Evolutionary conservation across 1,284 basidiomycete species (phyloP).

Genomic region (Cutaneotrichosporon sp.): DNA sequence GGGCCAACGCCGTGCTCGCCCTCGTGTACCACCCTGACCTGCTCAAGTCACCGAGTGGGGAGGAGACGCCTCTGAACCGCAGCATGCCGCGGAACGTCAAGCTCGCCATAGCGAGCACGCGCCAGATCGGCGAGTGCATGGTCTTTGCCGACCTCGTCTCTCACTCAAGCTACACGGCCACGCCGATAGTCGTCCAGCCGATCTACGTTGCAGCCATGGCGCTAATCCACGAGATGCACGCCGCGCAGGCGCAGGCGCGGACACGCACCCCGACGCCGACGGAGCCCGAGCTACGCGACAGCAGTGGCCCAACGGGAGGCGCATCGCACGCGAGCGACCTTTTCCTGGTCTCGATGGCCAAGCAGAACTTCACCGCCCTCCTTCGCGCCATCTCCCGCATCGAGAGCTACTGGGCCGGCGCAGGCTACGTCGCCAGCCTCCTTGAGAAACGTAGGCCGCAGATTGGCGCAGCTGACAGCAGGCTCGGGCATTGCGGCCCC

Average conservation of each 20-base stretch:
- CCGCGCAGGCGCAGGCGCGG: constrained; percentile 24
- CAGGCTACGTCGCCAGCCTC: constrained; percentile 44
- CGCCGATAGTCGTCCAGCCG: constrained; percentile 47
- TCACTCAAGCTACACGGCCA: constrained; percentile 35
- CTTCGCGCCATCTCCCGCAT: constrained; percentile 48
- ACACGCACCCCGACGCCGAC: neutral
- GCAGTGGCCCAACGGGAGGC: neutral
- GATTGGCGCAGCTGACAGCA: constrained; percentile 16
- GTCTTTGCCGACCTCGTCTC: constrained; percentile 51
- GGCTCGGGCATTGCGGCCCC: constrained; percentile 35
- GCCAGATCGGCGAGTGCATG: constrained; percentile 55
- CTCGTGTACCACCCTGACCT: constrained; percentile 56
- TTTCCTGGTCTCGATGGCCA: constrained; percentile 50
- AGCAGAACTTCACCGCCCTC: constrained; percentile 50
- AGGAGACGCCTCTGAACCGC: constrained; percentile 53
- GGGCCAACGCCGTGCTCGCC: constrained; percentile 55
- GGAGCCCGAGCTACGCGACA: constrained; percentile 3
- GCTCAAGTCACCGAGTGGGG: constrained; percentile 50
- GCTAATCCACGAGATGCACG: constrained; percentile 53
- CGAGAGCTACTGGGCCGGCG: constrained; percentile 55
- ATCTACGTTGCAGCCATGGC: constrained; percentile 52
- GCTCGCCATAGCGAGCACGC: constrained; percentile 49
- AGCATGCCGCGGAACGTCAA: constrained; percentile 52
- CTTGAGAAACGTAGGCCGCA: constrained; percentile 45
- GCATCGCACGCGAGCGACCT: constrained; percentile 39